Evolutionary conservation across 2,329 filamentous ascomycete genomes (phyloP).

Genomic region (Gliomastix tumulicola): DNA sequence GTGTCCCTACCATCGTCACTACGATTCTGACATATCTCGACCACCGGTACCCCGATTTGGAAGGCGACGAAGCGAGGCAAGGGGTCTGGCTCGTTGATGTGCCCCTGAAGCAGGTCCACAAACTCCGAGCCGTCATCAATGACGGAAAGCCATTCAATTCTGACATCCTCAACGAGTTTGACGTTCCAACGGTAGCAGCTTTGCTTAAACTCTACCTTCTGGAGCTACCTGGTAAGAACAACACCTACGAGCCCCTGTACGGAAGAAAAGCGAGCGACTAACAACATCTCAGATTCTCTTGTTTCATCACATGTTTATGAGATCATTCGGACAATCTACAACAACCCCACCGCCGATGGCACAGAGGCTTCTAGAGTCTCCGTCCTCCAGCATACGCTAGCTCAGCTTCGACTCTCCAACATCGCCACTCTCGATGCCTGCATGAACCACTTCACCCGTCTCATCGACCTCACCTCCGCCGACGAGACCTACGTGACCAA

Average conservation of each 20-base stretch:
- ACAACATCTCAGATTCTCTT: conserved; percentile 66
- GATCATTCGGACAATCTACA: conserved; percentile 96
- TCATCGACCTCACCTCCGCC: conserved; percentile 94
- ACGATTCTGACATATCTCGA: conserved; percentile 92
- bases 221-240: conserved; percentile 78
- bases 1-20: conserved; percentile 87
- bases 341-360: conserved; percentile 68
- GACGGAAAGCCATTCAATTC: conserved; percentile 73
- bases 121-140: conserved; percentile 76
- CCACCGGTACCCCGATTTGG: conserved; percentile 93
- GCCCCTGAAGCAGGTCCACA: conserved; percentile 75
- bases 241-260: no score
- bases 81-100: conserved; percentile 94
- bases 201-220: conserved; percentile 90
- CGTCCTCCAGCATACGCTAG: conserved; percentile 91
- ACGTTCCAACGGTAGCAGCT: conserved; percentile 89
- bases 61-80: conserved; percentile 88
- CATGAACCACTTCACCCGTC: conserved; percentile 94
- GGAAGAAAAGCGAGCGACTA: no score
- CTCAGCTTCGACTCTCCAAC: conserved; percentile 89
- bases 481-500: conserved; percentile 77
- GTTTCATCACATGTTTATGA: conserved; percentile 98
- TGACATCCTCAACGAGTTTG: conserved; percentile 77
- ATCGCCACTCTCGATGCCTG: conserved; percentile 98
- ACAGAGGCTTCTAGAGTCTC: conserved; percentile 75